Conservation (phyloP, 257 asterid genomes). For the Nicotiana attenuata region DNA sequence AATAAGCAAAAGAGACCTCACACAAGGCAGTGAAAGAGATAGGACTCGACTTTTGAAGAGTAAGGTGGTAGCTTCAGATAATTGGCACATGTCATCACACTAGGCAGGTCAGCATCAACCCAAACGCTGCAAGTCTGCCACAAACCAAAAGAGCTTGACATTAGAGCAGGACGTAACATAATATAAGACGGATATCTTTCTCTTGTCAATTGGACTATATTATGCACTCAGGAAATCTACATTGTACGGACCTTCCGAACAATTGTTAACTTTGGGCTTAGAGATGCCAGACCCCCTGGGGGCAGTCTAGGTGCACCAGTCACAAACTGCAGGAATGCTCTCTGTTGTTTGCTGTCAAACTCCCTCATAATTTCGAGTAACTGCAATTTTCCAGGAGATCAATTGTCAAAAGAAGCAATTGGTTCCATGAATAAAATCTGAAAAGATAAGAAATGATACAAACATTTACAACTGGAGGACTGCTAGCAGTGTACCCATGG, state of each 20-base stretch:
- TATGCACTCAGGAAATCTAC: neutral
- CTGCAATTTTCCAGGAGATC: conserved; percentile 29
- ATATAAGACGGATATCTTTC: neutral
- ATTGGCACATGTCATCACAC: conserved; percentile 97
- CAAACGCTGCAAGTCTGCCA: conserved; percentile 63
- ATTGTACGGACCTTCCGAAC: conserved; percentile 68
- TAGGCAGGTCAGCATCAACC: conserved; percentile 73
- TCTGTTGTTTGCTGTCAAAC: conserved; percentile 67
- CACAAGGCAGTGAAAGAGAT: neutral
- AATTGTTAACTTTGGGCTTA: conserved; percentile 82
- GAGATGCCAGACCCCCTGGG: conserved; percentile 88
- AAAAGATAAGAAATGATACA: conserved; percentile 22
- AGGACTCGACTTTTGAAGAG: conserved; percentile 59
- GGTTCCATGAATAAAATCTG: neutral
- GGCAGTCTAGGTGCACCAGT: conserved; percentile 98
- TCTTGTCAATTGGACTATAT: neutral
- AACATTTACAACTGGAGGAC: conserved; percentile 68
- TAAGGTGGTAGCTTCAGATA: conserved; percentile 93
- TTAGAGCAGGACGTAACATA: neutral
- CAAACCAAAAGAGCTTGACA: neutral
- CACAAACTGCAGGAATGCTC: conserved; percentile 88
- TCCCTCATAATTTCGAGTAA: conserved; percentile 76
- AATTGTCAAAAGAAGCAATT: neutral
- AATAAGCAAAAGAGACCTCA: neutral
- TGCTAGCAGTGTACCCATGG: conserved; percentile 91